Evolutionary conservation across 169 alveolate genomes (phyloP).

Genomic region (Plasmodium inui): DNA sequence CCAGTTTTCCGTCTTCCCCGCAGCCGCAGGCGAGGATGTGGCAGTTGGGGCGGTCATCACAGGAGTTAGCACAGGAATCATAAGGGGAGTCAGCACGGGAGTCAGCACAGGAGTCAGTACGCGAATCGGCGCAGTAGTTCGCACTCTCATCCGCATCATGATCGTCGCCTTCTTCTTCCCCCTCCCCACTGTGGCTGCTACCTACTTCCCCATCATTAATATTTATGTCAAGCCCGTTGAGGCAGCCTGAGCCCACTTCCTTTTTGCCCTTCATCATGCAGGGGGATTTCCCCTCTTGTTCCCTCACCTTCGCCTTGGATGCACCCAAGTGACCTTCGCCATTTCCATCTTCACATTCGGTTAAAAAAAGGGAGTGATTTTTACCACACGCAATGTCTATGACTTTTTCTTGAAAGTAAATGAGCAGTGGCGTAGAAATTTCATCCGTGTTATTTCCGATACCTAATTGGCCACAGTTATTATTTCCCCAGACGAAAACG

Average conservation of each 20-base stretch:
- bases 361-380: conserved; percentile 63
- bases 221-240: conserved; percentile 19
- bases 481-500: conserved; percentile 95
- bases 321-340: neutral
- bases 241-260: conserved; percentile 4
- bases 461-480: conserved; percentile 94
- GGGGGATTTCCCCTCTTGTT: neutral
- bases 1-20: conserved; percentile 51
- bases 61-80: neutral
- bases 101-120: neutral
- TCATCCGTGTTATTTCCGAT: conserved; percentile 59
- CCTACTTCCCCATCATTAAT: conserved; percentile 28
- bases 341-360: conserved; percentile 9
- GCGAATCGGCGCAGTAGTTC: neutral
- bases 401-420: conserved; percentile 64
- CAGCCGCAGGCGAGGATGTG: conserved; percentile 41
- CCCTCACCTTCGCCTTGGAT: neutral
- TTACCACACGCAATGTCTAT: conserved; percentile 71
- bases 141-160: neutral
- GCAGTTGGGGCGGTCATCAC: neutral
- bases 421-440: conserved; percentile 47
- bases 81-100: neutral
- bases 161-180: neutral
- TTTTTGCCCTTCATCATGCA: neutral
- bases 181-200: neutral